Evolutionary conservation across 2,329 filamentous ascomycete species (phyloP).

Genomic region (Nannizzia gypsea): DNA sequence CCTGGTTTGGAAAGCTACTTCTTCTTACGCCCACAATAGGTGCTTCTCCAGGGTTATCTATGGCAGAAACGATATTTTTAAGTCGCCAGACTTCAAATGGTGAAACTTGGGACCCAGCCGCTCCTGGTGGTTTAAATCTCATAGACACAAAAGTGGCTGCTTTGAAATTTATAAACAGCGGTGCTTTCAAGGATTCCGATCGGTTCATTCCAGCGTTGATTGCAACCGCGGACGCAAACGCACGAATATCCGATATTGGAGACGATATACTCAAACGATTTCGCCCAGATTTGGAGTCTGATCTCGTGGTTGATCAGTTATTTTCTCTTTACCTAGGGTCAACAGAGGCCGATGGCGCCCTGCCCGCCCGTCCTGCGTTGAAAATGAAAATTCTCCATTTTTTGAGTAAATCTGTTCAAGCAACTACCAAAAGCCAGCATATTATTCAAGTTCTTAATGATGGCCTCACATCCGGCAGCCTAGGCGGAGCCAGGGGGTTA

Average conservation of each 20-base stretch:
- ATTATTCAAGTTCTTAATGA: constrained; percentile 2
- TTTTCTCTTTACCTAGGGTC: constrained; percentile 63
- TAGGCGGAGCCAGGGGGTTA: constrained; percentile 44
- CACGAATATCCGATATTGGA: constrained; percentile 65
- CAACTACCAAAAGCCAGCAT: constrained; percentile 5
- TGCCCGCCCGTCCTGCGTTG: constrained; percentile 52
- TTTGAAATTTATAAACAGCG: constrained; percentile 65
- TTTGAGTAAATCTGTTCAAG: constrained; percentile 55
- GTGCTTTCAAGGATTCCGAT: constrained; percentile 71
- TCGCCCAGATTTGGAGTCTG: constrained; percentile 56
- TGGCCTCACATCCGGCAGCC: neutral
- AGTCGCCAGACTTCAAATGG: constrained; percentile 43
- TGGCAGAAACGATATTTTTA: constrained; percentile 56
- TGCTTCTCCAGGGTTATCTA: constrained; percentile 50
- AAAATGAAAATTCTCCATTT: constrained; percentile 65
- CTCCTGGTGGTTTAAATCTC: constrained; percentile 52
- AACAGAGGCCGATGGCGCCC: constrained; percentile 30
- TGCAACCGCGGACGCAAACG: constrained; percentile 67
- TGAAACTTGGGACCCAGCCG: constrained; percentile 50
- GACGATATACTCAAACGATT: constrained; percentile 81
- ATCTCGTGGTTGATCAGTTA: constrained; percentile 49
- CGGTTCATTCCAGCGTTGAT: constrained; percentile 74
- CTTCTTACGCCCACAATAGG: constrained; percentile 46
- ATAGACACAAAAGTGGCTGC: constrained; percentile 58
- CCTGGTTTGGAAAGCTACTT: constrained; percentile 66